A percentile compares a stretch with the other conserved stretches of the same genome.
These are phyloP conservation scores for Pythium insidiosum DNA, from an alignment of 352 stramenopile species.

Conservation along the genomic window DNA sequence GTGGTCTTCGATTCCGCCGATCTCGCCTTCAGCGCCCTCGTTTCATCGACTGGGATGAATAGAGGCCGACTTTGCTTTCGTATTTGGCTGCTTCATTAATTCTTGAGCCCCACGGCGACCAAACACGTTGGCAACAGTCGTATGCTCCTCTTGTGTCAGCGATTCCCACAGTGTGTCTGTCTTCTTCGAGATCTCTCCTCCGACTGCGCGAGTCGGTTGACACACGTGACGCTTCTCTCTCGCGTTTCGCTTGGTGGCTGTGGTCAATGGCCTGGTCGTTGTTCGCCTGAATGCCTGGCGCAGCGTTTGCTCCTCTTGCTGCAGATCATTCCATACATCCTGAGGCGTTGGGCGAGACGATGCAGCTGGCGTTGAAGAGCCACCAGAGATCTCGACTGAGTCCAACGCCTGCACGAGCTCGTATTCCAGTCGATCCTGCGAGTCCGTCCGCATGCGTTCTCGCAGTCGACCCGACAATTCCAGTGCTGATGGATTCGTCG, in stretches of 20 bases:
- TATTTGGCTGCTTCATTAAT: neutral
- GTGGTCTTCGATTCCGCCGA: conserved; percentile 56
- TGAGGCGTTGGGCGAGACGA: too few species aligned
- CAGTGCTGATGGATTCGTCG: conserved; percentile 12
- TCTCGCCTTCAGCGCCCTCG: conserved; percentile 31
- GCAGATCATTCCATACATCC: conserved; percentile 37
- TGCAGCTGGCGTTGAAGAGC: too few species aligned
- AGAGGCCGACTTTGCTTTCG: conserved; percentile 3
- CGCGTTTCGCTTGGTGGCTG: neutral
- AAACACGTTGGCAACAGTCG: conserved; percentile 10
- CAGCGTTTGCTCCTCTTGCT: conserved; percentile 41
- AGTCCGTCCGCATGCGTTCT: conserved; percentile 1
- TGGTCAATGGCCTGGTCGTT: too few species aligned
- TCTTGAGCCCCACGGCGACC: neutral
- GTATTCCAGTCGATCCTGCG: neutral
- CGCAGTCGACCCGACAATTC: conserved; percentile 10
- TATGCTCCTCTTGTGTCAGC: conserved; percentile 17
- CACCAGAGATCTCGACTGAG: too few species aligned
- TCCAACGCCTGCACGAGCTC: neutral
- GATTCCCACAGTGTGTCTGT: conserved; percentile 20
- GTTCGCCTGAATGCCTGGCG: conserved; percentile 14
- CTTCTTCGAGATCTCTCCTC: conserved; percentile 10
- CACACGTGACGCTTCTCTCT: neutral
- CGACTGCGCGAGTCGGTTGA: too few species aligned
- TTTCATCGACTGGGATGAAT: conserved; percentile 42